A percentile compares a stretch with the other conserved stretches of the same genome.
Conservation (phyloP, 306 rosid genomes). For the Prunus dulcis region DNA sequence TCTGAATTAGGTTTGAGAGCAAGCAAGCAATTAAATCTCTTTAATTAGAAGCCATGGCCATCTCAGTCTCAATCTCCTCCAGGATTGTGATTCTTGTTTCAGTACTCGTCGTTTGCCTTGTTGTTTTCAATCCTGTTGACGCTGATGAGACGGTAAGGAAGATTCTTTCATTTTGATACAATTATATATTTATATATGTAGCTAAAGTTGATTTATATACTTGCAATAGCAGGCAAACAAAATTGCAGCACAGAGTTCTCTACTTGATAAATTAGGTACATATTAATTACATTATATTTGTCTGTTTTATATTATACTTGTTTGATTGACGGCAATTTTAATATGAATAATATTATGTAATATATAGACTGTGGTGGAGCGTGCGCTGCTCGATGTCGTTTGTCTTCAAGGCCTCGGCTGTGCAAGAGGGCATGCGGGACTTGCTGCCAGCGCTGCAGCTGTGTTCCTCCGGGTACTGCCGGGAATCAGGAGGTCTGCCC, state of each 20-base stretch:
- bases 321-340: no score
- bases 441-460: constrained; percentile 45
- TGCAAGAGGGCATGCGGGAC: constrained; percentile 53
- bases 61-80: constrained; percentile 9
- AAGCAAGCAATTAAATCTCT: not conserved
- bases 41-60: constrained; percentile 33
- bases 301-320: no score
- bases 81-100: constrained; percentile 38
- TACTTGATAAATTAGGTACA: constrained; percentile 6
- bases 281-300: not conserved
- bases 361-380: constrained; percentile 37
- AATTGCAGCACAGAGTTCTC: not conserved
- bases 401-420: constrained; percentile 30
- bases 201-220: not conserved
- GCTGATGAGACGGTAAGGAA: constrained; percentile 27
- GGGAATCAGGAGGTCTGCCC: constrained; percentile 42
- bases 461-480: constrained; percentile 55
- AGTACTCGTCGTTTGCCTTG: constrained; percentile 31
- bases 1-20: constrained; percentile 26
- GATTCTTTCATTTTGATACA: no score
- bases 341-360: not conserved
- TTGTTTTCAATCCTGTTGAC: constrained; percentile 23
- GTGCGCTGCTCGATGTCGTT: constrained; percentile 37
- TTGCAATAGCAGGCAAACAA: constrained; percentile 1
- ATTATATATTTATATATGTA: not conserved